Evolutionary conservation across 108 stramenopile genomes (phyloP).

Genomic region (Conticribra weissflogii): DNA sequence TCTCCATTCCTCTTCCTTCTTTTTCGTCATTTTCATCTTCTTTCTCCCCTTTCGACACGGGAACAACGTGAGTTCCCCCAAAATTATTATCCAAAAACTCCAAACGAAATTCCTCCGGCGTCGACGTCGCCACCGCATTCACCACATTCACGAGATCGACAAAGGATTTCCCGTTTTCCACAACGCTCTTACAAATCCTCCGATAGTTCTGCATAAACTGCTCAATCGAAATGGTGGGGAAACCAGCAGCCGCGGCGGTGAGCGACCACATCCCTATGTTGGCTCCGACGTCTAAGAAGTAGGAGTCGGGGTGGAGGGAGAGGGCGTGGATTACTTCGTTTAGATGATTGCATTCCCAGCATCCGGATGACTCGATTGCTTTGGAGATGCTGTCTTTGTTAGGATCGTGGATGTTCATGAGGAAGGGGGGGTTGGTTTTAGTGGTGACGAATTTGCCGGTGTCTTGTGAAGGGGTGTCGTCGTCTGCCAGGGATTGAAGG

Average conservation of each 20-base stretch:
- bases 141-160: slow-evolving; percentile 27
- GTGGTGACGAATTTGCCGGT: slow-evolving; percentile 4
- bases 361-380: slow-evolving; percentile 22
- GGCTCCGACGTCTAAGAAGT: slow-evolving; percentile 37
- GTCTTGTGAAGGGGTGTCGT: background rate
- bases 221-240: slow-evolving; percentile 30
- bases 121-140: slow-evolving; percentile 12
- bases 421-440: slow-evolving; percentile 19
- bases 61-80: slow-evolving; percentile 11
- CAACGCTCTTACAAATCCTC: slow-evolving; percentile 27
- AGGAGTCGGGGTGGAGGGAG: slow-evolving; percentile 11
- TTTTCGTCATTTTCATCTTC: slow-evolving; percentile 3
- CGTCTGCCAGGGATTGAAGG: no score
- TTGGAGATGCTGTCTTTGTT: slow-evolving; percentile 15
- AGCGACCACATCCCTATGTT: slow-evolving; percentile 48
- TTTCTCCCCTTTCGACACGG: background rate
- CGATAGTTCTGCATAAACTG: slow-evolving; percentile 14
- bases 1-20: no score
- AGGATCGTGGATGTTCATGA: slow-evolving; percentile 46
- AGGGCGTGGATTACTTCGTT: slow-evolving; percentile 13
- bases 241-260: slow-evolving; percentile 21
- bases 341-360: slow-evolving; percentile 31
- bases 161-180: slow-evolving; percentile 24
- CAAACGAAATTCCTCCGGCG: slow-evolving; percentile 10
- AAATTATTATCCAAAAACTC: background rate